Base-by-base conservation (phyloP, 2,329 filamentous ascomycete genomes). In the Cadophora sp. region DNA sequence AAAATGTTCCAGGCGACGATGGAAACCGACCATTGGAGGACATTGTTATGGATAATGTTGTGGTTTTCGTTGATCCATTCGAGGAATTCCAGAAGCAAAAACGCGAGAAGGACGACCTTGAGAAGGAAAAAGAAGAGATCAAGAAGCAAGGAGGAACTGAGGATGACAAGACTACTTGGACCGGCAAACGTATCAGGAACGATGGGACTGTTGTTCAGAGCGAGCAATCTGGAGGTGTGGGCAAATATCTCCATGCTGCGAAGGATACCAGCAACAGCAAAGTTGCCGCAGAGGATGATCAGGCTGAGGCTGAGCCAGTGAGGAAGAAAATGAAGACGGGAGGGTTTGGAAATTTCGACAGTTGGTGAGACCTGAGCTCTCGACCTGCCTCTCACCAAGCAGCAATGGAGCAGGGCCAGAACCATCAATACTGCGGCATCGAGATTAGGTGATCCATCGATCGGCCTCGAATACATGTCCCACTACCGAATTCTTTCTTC, bases 321-420 rank as follows among this genome's bases (percentile, higher is more conserved):
- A 89, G 87, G 79, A 98, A 97, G 81, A 98, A 97, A 81, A 80
- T 83, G 1, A 96, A 92, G 77, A 84, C 82, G 0, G 87, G 88
- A 14, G 94, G 93, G 0, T 99, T 98, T 83, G 94, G 95, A 2
- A 97, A 97, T 79, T 99, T 99, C 78, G 94, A 97, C 80, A 87
- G 83, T 45, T 99, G 96, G 95, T 97, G 82, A 81, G n/a, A 36
- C n/a, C 24, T 11, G n/a, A 22, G 6, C n/a, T 48, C 11, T 3
- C n/a, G n/a, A 48, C n/a, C 11, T 13, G 9, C n/a, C 20, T 20
- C n/a, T 7, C n/a, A n/a, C 4, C 3, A 48, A 48, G 7, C 6
- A 45, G 43, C 6, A 20, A 11, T 22, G 20, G 11, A 39, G 8
- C 36, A 39, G 7, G 36, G 36, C 36, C 36, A 39, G 11, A 39